Percentiles rank a stretch among this genome's conserved stretches.
Evolutionary conservation across 495 filamentous ascomycete species (phyloP).

Genomic region (Hypoxylon intermedium): DNA sequence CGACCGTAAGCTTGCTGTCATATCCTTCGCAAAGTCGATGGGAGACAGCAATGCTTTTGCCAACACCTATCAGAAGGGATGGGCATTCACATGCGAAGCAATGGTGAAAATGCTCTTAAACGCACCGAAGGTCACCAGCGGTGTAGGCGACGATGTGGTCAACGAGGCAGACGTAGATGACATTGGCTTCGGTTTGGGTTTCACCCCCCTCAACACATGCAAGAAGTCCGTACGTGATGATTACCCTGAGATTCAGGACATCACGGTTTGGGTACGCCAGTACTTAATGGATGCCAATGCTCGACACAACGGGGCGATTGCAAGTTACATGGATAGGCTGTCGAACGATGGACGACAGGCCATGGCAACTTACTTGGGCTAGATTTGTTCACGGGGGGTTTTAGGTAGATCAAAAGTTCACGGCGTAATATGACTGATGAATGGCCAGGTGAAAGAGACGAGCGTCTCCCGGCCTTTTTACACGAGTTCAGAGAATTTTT

Average conservation of each 20-base stretch:
- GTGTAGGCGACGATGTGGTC: conserved; percentile 73
- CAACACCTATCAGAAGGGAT: conserved; percentile 80
- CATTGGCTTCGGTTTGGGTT: conserved; percentile 90
- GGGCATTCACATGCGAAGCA: conserved; percentile 83
- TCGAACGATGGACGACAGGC: conserved; percentile 49
- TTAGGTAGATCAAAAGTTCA: conserved; percentile 27
- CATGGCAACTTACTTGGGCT: conserved; percentile 51
- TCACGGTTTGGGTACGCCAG: conserved; percentile 78
- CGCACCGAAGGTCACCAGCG: conserved; percentile 72
- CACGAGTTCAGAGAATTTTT: background rate
- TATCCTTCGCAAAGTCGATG: conserved; percentile 89
- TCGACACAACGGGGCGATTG: conserved; percentile 50
- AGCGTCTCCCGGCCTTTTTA: conserved; percentile 17
- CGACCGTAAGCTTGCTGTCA: conserved; percentile 91
- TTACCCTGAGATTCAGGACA: conserved; percentile 81
- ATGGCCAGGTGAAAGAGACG: conserved; percentile 18
- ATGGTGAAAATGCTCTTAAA: conserved; percentile 88
- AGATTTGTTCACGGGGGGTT: conserved; percentile 11
- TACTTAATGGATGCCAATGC: conserved; percentile 66
- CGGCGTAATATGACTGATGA: conserved; percentile 13
- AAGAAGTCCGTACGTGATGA: conserved; percentile 71
- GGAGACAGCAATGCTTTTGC: conserved; percentile 82
- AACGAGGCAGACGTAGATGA: conserved; percentile 90
- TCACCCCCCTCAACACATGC: conserved; percentile 89
- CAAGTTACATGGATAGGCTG: conserved; percentile 49